phyloP scores from a whole-genome alignment of 805 yeast species.

The Candida stauntonica region DNA sequence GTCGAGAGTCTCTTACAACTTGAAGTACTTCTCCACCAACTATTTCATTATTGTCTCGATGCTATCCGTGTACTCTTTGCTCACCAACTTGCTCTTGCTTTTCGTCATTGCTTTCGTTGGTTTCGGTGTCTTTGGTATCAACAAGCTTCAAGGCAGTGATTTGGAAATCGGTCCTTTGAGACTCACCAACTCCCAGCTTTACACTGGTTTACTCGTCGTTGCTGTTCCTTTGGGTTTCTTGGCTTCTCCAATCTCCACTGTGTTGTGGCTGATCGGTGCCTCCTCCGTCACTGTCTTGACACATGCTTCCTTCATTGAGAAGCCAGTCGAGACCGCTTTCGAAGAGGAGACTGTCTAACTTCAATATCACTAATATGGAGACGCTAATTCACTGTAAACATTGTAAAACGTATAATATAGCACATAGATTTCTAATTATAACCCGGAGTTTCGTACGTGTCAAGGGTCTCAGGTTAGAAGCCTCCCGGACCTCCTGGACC shows the following conservation, averaged over 20 bases:
- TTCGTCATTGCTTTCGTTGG: slow-evolving; percentile 75
- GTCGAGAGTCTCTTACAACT: slow-evolving; percentile 79
- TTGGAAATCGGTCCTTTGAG: slow-evolving; percentile 65
- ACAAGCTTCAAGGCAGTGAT: slow-evolving; percentile 76
- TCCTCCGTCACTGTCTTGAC: slow-evolving; percentile 72
- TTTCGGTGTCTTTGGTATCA: slow-evolving; percentile 76
- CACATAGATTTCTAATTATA: not conserved
- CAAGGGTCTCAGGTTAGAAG: too few relatives aligned
- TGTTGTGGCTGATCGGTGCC: slow-evolving; percentile 90
- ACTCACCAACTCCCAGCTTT: slow-evolving; percentile 73
- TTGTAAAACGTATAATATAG: not conserved
- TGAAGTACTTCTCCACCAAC: slow-evolving; percentile 84
- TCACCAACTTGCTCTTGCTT: slow-evolving; percentile 79
- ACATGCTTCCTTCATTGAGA: slow-evolving; percentile 90
- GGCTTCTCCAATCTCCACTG: slow-evolving; percentile 84
- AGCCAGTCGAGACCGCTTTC: slow-evolving; percentile 92
- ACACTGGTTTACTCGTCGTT: slow-evolving; percentile 74
- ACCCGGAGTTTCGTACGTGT: too few relatives aligned
- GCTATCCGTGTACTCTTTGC: slow-evolving; percentile 76
- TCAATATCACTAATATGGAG: not conserved
- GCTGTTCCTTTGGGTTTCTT: slow-evolving; percentile 78
- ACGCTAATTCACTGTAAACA: not conserved
- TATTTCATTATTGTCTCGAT: slow-evolving; percentile 69
- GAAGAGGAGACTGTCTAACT: slow-evolving; percentile 54
- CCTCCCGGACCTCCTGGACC: slow-evolving; percentile 10